Evolutionary conservation across 495 filamentous ascomycete genomes (phyloP).

Genomic region (Daldinia vernicosa): DNA sequence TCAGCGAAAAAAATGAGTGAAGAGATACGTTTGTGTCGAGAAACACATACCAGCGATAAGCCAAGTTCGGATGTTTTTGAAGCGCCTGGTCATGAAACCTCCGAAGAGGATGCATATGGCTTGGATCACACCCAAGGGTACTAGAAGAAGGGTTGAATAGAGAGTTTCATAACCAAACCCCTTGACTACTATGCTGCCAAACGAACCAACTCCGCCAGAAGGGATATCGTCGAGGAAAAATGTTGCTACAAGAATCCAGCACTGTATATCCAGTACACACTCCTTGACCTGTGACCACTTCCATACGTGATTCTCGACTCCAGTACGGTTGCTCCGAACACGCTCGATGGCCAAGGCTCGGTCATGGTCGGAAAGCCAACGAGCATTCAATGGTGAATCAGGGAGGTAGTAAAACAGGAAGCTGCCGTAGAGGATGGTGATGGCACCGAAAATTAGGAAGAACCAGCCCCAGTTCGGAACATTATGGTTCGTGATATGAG

Average conservation of each 20-base stretch:
- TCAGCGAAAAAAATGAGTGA: background rate
- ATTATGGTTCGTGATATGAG: slow-evolving; percentile 49
- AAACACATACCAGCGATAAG: slow-evolving; percentile 28
- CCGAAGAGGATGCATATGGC: slow-evolving; percentile 49
- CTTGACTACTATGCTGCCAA: slow-evolving; percentile 55
- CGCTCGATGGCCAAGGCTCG: slow-evolving; percentile 63
- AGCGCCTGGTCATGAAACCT: slow-evolving; percentile 52
- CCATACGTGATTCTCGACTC: slow-evolving; percentile 73
- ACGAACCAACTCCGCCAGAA: slow-evolving; percentile 58
- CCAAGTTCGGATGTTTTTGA: slow-evolving; percentile 37
- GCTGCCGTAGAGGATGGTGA: slow-evolving; percentile 52
- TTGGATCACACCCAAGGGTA: slow-evolving; percentile 56
- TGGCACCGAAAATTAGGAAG: slow-evolving; percentile 54
- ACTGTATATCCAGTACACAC: slow-evolving; percentile 63
- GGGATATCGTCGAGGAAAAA: slow-evolving; percentile 52
- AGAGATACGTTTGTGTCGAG: background rate
- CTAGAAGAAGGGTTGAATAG: slow-evolving; percentile 54
- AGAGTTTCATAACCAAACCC: slow-evolving; percentile 56
- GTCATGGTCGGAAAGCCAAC: slow-evolving; percentile 57
- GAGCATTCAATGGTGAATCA: slow-evolving; percentile 58
- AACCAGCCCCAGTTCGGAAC: slow-evolving; percentile 54
- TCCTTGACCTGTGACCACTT: slow-evolving; percentile 68
- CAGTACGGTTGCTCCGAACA: slow-evolving; percentile 68
- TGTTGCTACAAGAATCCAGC: slow-evolving; percentile 53
- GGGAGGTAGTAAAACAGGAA: slow-evolving; percentile 58